Conservation (phyloP, 805 yeast species). For the Wickerhamiella australiensis region DNA sequence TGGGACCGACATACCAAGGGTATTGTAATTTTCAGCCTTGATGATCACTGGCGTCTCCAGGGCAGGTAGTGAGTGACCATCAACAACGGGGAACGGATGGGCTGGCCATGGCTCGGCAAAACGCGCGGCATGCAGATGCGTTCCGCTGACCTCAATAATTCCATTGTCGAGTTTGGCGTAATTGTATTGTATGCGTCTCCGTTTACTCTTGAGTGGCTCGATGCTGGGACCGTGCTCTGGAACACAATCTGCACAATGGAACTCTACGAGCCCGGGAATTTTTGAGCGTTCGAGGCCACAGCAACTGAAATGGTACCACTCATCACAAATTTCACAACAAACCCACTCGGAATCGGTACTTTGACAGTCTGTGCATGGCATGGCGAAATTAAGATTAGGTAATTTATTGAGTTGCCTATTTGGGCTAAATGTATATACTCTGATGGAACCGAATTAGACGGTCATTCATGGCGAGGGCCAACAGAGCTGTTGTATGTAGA, state of each 20-base stretch:
- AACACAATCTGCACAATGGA: constrained; percentile 45
- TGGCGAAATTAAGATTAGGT: too few species aligned
- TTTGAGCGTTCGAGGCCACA: background rate
- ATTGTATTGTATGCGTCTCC: constrained; percentile 50
- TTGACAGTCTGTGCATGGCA: background rate
- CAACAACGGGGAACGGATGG: constrained; percentile 25
- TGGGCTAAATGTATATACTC: too few species aligned
- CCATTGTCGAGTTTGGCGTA: constrained; percentile 74
- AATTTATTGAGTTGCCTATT: background rate
- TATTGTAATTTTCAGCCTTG: constrained; percentile 25
- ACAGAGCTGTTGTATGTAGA: too few species aligned
- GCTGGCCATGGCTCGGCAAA: constrained; percentile 18
- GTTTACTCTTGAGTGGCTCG: constrained; percentile 40
- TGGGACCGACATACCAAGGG: constrained; percentile 47
- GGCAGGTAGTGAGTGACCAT: constrained; percentile 30
- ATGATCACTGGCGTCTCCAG: constrained; percentile 37
- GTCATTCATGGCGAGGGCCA: too few species aligned
- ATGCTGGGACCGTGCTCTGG: constrained; percentile 39
- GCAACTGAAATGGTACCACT: constrained; percentile 5
- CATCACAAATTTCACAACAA: constrained; percentile 1
- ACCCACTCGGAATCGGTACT: constrained; percentile 1
- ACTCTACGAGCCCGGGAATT: constrained; percentile 33
- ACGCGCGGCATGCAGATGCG: constrained; percentile 16
- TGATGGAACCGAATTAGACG: too few species aligned
- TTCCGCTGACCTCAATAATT: constrained; percentile 14